Evolutionary conservation across 2,329 filamentous ascomycete species (phyloP).

Genomic region (Cladobotryum mycophilum): DNA sequence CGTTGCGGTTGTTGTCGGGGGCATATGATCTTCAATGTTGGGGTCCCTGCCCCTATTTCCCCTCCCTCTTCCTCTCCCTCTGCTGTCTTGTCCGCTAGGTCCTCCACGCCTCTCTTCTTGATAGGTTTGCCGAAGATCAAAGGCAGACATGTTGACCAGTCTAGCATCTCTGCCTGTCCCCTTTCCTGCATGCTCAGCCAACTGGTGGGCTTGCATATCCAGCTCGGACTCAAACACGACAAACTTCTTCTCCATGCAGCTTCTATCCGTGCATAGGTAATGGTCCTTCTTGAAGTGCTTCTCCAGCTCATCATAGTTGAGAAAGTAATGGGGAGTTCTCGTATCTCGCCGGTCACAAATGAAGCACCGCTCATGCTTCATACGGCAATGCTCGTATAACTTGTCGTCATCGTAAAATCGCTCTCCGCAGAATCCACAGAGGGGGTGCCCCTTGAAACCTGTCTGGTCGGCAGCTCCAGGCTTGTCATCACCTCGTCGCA

Average conservation of each 20-base stretch:
- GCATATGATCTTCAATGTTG: constrained; percentile 67
- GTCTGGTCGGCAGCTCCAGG: constrained; percentile 88
- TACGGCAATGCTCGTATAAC: constrained; percentile 85
- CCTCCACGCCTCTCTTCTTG: constrained; percentile 47
- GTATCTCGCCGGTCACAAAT: constrained; percentile 72
- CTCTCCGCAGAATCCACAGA: constrained; percentile 86
- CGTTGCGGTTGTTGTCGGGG: constrained; percentile 57
- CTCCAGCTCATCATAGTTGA: constrained; percentile 81
- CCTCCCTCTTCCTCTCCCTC: constrained; percentile 30
- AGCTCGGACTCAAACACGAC: constrained; percentile 93
- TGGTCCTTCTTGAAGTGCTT: constrained; percentile 84
- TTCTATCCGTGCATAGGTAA: constrained; percentile 74
- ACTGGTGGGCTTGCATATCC: constrained; percentile 88
- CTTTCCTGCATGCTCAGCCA: constrained; percentile 81
- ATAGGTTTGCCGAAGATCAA: constrained; percentile 73
- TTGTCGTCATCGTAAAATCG: constrained; percentile 96
- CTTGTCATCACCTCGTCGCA: constrained; percentile 83
- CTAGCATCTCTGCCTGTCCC: constrained; percentile 77
- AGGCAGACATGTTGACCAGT: constrained; percentile 78
- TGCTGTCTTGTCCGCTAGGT: constrained; percentile 31
- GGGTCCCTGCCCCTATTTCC: constrained; percentile 69
- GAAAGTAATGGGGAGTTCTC: constrained; percentile 80
- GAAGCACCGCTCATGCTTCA: constrained; percentile 92
- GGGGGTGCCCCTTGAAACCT: constrained; percentile 90
- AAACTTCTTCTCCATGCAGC: constrained; percentile 95